These are phyloP conservation scores for Podaxis pistillaris DNA, from an alignment of 768 basidiomycete species.

Conservation along the genomic window DNA sequence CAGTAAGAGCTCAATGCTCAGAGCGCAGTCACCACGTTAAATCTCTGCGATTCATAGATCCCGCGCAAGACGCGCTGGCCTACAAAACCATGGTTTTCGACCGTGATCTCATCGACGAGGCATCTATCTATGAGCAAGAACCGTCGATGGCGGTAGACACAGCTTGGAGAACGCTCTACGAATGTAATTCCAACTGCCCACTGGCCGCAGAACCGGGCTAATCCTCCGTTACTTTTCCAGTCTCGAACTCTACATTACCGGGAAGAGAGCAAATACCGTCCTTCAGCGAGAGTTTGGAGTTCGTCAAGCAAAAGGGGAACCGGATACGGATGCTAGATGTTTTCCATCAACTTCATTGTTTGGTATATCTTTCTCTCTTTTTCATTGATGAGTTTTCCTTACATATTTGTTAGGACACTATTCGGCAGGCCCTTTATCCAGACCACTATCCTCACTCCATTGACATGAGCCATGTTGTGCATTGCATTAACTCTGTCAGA, in stretches of 20 bases:
- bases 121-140: constrained; percentile 2
- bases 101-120: not conserved
- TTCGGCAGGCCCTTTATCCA: constrained; percentile 1
- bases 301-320: constrained; percentile 1
- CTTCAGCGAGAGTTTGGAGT: not conserved
- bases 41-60: not conserved
- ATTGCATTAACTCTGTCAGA: constrained; percentile 9
- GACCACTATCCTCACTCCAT: not conserved
- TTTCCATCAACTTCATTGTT: constrained; percentile 10
- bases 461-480: not conserved
- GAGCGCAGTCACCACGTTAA: not conserved
- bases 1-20: not conserved
- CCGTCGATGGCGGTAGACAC: not conserved
- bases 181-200: not conserved
- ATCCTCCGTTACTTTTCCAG: not conserved
- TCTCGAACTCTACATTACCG: constrained; percentile 5
- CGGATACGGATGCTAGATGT: constrained; percentile 3
- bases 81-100: not conserved
- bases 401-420: not conserved
- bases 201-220: not conserved
- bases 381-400: not conserved
- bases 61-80: not conserved
- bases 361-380: not conserved
- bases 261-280: not conserved
- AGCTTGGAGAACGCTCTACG: constrained; percentile 7